Evolutionary conservation across 495 filamentous ascomycete species (phyloP).

Genomic region (Ramalina intermedia): DNA sequence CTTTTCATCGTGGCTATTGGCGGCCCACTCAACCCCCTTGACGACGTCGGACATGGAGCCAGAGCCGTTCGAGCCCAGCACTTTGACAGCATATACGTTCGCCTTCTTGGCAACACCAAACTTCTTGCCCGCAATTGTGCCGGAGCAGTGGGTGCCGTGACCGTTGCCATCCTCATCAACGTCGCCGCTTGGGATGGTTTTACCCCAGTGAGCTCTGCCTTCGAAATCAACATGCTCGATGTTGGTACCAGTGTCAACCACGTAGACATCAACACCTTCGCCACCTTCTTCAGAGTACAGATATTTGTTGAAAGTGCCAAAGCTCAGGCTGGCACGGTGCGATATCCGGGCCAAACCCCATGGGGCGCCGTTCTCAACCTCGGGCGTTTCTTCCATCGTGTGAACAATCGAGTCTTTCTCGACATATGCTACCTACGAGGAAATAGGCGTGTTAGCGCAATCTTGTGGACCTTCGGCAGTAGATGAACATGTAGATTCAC

Average conservation of each 20-base stretch:
- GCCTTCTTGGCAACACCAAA: constrained; percentile 99
- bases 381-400: constrained; percentile 40
- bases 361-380: constrained; percentile 77
- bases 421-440: constrained; percentile 75
- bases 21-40: constrained; percentile 94
- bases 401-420: constrained; percentile 89
- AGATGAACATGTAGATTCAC: constrained; percentile 7
- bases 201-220: constrained; percentile 88
- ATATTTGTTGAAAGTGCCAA: constrained; percentile 96
- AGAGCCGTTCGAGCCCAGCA: constrained; percentile 91
- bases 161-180: constrained; percentile 90
- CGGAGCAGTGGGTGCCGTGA: constrained; percentile 98
- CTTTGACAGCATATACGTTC: constrained; percentile 91
- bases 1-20: constrained; percentile 58
- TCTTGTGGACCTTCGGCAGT: background rate
- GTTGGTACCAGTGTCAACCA: constrained; percentile 97
- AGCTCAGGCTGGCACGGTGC: constrained; percentile 71
- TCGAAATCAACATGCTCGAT: constrained; percentile 89
- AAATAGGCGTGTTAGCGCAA: background rate
- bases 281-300: constrained; percentile 80
- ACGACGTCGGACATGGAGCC: constrained; percentile 98
- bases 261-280: constrained; percentile 97
- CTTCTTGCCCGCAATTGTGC: constrained; percentile 93
- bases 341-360: constrained; percentile 98
- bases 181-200: constrained; percentile 80